Conservation (phyloP, 306 rosid genomes). For the Glycine tomentella region DNA sequence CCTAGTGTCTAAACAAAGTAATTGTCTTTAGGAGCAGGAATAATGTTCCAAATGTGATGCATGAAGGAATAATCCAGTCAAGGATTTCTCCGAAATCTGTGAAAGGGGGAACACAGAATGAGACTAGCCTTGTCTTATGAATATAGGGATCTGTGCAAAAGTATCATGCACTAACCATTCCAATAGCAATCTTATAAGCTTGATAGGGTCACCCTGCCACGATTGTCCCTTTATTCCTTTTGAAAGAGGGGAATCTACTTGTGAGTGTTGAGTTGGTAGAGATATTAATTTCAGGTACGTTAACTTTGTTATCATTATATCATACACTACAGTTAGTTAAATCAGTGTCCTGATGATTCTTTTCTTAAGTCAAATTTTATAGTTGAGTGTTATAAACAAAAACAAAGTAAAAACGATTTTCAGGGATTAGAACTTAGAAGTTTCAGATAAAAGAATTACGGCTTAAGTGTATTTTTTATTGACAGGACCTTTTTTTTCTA, state of each 20-base stretch:
- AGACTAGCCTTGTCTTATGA: constrained; percentile 39
- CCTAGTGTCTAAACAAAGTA: constrained; percentile 10
- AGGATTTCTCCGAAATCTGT: constrained; percentile 47
- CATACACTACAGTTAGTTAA: constrained; percentile 1
- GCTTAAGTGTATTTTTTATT: neutral
- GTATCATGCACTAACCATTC: constrained; percentile 41
- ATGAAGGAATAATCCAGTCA: constrained; percentile 45
- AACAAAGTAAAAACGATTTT: neutral
- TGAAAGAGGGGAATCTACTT: constrained; percentile 54
- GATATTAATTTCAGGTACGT: neutral
- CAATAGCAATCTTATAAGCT: constrained; percentile 19
- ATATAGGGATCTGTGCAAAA: constrained; percentile 57
- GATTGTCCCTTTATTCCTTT: constrained; percentile 56
- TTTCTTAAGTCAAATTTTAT: neutral
- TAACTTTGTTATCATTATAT: neutral
- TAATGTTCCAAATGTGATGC: constrained; percentile 18
- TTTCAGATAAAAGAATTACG: neutral
- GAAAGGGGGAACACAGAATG: constrained; percentile 43
- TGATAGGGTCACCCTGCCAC: constrained; percentile 48
- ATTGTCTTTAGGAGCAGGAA: neutral
- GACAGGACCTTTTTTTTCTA: neutral
- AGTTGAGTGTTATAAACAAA: neutral
- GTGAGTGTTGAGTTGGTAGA: constrained; percentile 44
- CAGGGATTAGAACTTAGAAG: neutral
- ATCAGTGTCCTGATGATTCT: neutral